Conservation (phyloP, 2,329 filamentous ascomycete genomes). For the Eurotiales sp. region DNA sequence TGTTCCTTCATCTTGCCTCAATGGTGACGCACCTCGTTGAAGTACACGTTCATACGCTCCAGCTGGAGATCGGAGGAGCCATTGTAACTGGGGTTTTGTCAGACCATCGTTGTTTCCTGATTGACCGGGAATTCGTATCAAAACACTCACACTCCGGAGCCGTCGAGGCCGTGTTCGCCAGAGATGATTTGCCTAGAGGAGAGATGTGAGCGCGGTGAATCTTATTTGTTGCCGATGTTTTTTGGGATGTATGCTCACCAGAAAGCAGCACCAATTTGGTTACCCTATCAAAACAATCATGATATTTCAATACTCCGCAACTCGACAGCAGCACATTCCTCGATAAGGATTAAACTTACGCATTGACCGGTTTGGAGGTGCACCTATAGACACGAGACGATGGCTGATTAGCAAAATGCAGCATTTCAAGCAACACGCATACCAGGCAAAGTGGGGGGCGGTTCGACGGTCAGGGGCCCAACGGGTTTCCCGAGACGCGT, state of each 20-base stretch:
- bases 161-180: conserved; percentile 93
- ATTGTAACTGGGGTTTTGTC: conserved; percentile 68
- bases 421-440: conserved; percentile 19
- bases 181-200: conserved; percentile 75
- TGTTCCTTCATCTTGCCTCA: conserved; percentile 8
- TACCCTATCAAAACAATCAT: conserved; percentile 64
- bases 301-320: conserved; percentile 22
- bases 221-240: neutral
- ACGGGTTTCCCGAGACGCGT: conserved; percentile 33
- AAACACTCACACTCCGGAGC: conserved; percentile 82
- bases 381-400: conserved; percentile 65
- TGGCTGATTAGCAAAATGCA: conserved; percentile 26
- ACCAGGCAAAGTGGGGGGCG: conserved; percentile 29
- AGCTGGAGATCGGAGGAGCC: conserved; percentile 98
- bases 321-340: neutral
- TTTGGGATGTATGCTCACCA: conserved; percentile 66
- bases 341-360: conserved; percentile 57
- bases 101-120: conserved; percentile 17
- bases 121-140: neutral
- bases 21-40: conserved; percentile 69
- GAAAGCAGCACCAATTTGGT: conserved; percentile 99
- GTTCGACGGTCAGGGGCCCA: conserved; percentile 26
- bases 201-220: conserved; percentile 37
- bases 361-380: conserved; percentile 99
- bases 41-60: conserved; percentile 99